Base-by-base conservation (phyloP, 768 basidiomycete species). In the Rhizopogon salebrosus region DNA sequence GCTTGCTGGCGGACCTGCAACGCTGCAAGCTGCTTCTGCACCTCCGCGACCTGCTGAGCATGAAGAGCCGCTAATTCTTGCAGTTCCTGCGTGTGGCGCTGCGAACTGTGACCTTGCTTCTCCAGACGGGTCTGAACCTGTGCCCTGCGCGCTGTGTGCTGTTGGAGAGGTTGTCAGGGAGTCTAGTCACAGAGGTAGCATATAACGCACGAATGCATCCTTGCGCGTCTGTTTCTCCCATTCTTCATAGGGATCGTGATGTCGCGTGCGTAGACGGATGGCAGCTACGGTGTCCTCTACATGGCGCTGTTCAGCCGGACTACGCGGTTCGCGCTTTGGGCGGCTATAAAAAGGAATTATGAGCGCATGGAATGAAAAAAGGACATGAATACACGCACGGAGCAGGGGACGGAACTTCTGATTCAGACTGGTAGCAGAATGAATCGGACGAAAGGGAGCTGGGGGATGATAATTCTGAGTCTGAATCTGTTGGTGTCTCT, bases 31-130 rank as follows among this genome's bases (percentile, higher is more conserved):
- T 72, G 62, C 1, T 56, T 62, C 48, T 80, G 73, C 0, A 88
- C 76, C 49, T 83, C 80, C 14, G 69, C 69, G 51, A 79, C 61
- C 59, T 87, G 78, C n/a, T 73, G 70, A 14, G 74, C 71, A 52
- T 84, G 75, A 14, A 70, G 63, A 1, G 61, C 65, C 6, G 73
- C 67, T 8, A 75, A 73, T 14, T 64, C 62, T 36, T 75, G 41
- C 22, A 64, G 29, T 46, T 54, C 61, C 3, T 56, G 51, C 13
- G 54, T 43, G 13, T 56, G 59, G 22, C 18, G 31, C 34, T 41
- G 52, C 4, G 52, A 27, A 26, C 56, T 41, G 10, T 48, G 48
- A 29, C 58, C 63, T 22, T 56, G 41, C 20, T 65, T 63, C 34
- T 56, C 61, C n/a, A 58, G 36, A 14, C 65, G 48, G 6, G 20